Evolutionary conservation across 768 basidiomycete genomes (phyloP).

Genomic region (Rhodotorula toruloides): DNA sequence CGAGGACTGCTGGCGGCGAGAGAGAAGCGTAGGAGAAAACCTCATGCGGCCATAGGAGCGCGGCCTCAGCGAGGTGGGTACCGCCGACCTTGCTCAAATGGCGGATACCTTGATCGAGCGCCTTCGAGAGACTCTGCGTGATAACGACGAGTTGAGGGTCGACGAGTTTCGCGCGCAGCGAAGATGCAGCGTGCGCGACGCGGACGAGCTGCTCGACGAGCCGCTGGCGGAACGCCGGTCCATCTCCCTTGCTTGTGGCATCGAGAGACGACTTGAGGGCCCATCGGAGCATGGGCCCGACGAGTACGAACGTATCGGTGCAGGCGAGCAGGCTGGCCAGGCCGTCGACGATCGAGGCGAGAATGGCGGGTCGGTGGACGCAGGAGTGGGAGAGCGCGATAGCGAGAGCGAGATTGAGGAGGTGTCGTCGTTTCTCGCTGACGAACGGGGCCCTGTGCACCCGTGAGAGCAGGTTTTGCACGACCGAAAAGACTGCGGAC

Average conservation of each 20-base stretch:
- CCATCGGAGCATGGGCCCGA: slow-evolving; percentile 50
- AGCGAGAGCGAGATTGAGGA: slow-evolving; percentile 70
- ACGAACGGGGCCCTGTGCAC: slow-evolving; percentile 66
- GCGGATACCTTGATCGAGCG: slow-evolving; percentile 52
- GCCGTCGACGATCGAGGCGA: slow-evolving; percentile 66
- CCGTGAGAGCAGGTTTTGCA: slow-evolving; percentile 65
- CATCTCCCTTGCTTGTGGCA: slow-evolving; percentile 13
- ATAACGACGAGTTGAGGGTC: neutral
- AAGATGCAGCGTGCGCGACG: slow-evolving; percentile 3
- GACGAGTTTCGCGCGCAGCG: slow-evolving; percentile 46
- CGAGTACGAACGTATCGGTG: slow-evolving; percentile 55
- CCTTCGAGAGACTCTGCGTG: slow-evolving; percentile 39
- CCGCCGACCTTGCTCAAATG: neutral
- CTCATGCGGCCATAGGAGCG: slow-evolving; percentile 18
- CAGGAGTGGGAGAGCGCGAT: slow-evolving; percentile 58
- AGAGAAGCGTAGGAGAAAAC: neutral
- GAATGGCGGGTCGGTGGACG: slow-evolving; percentile 58
- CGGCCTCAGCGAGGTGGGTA: neutral
- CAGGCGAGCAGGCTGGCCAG: slow-evolving; percentile 63
- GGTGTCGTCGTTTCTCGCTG: slow-evolving; percentile 71
- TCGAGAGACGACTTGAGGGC: slow-evolving; percentile 55
- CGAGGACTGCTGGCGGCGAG: slow-evolving; percentile 1
- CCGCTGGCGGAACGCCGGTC: neutral
- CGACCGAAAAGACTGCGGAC: slow-evolving; percentile 65
- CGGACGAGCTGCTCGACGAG: slow-evolving; percentile 38